These are phyloP conservation scores for Amphirosellinia nigrospora DNA, from an alignment of 495 filamentous ascomycete genomes.

Conservation along the genomic window DNA sequence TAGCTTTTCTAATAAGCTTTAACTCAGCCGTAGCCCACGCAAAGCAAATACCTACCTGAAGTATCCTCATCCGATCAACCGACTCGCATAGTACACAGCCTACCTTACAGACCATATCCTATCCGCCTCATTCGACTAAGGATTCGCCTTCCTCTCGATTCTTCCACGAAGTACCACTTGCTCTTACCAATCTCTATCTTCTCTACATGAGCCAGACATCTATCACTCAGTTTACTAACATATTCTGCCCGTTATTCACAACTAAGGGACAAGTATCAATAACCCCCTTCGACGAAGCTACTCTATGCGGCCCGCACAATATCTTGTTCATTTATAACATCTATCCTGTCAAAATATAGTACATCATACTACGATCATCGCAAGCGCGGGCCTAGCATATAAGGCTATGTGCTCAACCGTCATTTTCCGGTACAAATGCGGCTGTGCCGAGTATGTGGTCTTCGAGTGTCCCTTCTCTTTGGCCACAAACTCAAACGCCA, in stretches of 20 bases:
- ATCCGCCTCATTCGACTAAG: not conserved
- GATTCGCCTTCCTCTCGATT: not conserved
- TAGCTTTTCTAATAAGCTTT: not conserved
- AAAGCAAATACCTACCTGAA: not conserved
- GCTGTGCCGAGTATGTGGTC: conserved; percentile 28
- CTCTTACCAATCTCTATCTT: not conserved
- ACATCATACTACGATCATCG: not conserved
- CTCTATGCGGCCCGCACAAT: not conserved
- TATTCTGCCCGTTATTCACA: not conserved
- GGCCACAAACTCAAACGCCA: not conserved
- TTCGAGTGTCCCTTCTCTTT: conserved; percentile 33
- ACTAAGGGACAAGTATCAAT: not conserved
- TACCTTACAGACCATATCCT: not conserved
- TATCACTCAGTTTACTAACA: not conserved
- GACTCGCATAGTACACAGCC: not conserved
- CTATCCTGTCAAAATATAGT: not conserved
- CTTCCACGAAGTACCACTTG: not conserved
- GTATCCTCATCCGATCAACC: not conserved
- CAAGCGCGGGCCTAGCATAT: not conserved
- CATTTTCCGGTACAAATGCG: conserved; percentile 33
- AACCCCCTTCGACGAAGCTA: not conserved
- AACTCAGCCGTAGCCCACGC: not conserved
- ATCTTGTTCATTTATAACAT: not conserved
- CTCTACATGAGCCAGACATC: not conserved
- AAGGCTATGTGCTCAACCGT: conserved; percentile 34